Conservation (phyloP, 2,329 filamentous ascomycete genomes). For the Ascochyta pisi region DNA sequence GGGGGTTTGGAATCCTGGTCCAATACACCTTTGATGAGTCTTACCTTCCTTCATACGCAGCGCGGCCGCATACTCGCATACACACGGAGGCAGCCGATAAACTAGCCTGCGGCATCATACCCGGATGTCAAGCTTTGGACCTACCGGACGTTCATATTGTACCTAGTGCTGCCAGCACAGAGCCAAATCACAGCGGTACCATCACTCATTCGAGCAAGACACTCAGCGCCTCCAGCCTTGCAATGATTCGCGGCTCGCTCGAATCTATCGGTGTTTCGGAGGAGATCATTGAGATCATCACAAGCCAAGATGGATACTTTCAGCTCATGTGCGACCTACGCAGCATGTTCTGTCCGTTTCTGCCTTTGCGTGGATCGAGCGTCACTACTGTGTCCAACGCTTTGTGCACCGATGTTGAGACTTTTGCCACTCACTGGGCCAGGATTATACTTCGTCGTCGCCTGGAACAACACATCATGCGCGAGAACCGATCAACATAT, state of each 20-base stretch:
- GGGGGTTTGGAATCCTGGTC: not conserved
- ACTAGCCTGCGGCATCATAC: slow-evolving; percentile 10
- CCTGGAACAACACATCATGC: not conserved
- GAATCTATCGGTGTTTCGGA: not conserved
- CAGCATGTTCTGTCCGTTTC: slow-evolving; percentile 1
- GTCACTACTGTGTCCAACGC: not conserved
- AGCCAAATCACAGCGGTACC: not conserved
- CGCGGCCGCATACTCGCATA: not conserved
- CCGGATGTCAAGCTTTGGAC: not conserved
- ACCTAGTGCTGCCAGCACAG: not conserved
- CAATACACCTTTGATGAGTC: slow-evolving; percentile 5
- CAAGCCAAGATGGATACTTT: not conserved
- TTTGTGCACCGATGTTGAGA: not conserved
- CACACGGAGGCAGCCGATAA: slow-evolving; percentile 6
- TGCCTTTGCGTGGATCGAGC: not conserved
- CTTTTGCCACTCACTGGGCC: slow-evolving; percentile 1
- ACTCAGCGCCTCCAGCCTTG: not conserved
- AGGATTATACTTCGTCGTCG: slow-evolving; percentile 3
- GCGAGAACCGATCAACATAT: not conserved
- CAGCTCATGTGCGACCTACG: not conserved
- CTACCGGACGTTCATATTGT: not conserved
- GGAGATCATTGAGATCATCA: not conserved
- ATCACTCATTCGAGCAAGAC: not conserved
- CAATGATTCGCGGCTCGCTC: not conserved
- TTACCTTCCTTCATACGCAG: not conserved